Conservation (phyloP, 225 moss, liverwort and hornwort species). For the Bryum argenteum region DNA sequence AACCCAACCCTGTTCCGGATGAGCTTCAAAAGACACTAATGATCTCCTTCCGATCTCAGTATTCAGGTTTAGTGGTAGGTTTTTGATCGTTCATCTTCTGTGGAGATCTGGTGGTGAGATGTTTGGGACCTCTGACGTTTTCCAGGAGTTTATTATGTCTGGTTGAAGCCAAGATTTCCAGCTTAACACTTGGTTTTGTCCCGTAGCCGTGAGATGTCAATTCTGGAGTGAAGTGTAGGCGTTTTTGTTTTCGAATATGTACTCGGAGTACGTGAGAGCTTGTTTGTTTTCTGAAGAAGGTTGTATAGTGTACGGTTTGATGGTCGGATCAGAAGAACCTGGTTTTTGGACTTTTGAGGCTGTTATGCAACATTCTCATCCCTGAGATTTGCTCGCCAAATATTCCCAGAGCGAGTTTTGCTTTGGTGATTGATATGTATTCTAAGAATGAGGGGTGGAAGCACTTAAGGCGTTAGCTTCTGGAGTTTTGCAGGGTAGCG, state of each 20-base stretch:
- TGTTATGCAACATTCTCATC: conserved; percentile 28
- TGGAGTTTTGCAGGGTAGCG: conserved; percentile 61
- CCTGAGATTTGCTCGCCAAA: not conserved
- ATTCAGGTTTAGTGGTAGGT: conserved; percentile 4
- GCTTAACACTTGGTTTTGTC: conserved; percentile 17
- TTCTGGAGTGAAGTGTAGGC: not conserved
- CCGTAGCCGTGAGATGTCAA: conserved; percentile 12
- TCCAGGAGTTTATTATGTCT: conserved; percentile 8
- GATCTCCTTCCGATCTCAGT: conserved; percentile 2
- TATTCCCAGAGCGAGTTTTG: not conserved
- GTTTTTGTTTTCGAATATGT: conserved; percentile 3
- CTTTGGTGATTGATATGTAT: conserved; percentile 16
- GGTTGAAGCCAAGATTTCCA: conserved; percentile 20
- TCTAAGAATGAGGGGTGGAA: not conserved
- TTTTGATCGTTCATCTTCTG: not conserved
- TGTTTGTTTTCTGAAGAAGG: conserved; percentile 13
- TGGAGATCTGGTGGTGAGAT: not conserved
- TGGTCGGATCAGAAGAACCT: conserved; percentile 18
- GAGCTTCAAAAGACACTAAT: conserved; percentile 19
- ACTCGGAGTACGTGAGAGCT: not conserved
- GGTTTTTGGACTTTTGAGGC: conserved; percentile 22
- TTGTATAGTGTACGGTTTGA: conserved; percentile 5
- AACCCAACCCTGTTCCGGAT: too few species aligned
- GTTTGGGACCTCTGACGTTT: conserved; percentile 12
- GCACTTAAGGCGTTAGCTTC: conserved; percentile 44